Conservation (phyloP, 257 asterid species). For the Leonotis leonurus region DNA sequence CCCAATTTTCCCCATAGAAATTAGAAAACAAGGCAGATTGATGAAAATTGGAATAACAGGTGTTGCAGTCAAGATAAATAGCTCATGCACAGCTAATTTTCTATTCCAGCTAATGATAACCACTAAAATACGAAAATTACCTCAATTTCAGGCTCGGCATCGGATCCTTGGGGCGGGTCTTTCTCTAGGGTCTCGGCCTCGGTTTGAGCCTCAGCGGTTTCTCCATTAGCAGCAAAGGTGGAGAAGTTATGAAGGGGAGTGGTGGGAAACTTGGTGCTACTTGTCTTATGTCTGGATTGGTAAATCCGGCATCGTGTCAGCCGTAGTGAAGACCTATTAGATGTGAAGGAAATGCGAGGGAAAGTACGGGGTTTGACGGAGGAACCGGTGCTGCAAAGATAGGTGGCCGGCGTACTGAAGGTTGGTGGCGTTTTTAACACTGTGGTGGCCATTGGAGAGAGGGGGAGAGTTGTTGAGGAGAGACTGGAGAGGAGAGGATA, state of each 20-base stretch:
- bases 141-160: conserved; percentile 36
- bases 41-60: neutral
- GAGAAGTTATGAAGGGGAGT: conserved; percentile 20
- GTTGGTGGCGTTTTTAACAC: conserved; percentile 36
- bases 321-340: conserved; percentile 19
- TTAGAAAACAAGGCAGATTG: neutral
- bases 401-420: conserved; percentile 28
- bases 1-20: neutral
- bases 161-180: conserved; percentile 25
- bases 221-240: conserved; percentile 39
- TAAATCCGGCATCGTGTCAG: conserved; percentile 20
- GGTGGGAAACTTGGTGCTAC: conserved; percentile 21
- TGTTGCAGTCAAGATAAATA: neutral
- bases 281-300: conserved; percentile 15
- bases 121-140: conserved; percentile 13
- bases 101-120: neutral
- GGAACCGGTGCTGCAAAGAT: conserved; percentile 25
- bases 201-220: conserved; percentile 37
- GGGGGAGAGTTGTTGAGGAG: neutral
- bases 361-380: conserved; percentile 13
- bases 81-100: neutral
- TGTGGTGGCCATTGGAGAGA: conserved; percentile 35
- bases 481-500: conserved; percentile 3
- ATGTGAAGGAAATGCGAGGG: conserved; percentile 20
- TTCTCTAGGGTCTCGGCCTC: conserved; percentile 40